Conservation (phyloP, 306 rosid genomes). For the Trifolium fragiferum region DNA sequence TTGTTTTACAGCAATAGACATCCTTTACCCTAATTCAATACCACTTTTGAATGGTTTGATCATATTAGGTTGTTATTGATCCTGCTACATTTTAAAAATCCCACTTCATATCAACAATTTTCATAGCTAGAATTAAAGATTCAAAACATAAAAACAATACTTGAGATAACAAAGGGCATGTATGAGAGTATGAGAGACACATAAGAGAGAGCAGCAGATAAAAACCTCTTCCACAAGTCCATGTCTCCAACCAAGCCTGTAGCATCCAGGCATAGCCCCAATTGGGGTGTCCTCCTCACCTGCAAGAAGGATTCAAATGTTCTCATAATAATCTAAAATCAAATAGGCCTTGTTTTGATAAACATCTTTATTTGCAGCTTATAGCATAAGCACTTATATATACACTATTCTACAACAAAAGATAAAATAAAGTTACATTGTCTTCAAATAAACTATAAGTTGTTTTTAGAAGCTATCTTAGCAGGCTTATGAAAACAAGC, state of each 20-base stretch:
- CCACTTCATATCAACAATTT: background rate
- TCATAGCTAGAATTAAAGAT: background rate
- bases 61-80: slow-evolving; percentile 7
- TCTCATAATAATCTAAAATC: slow-evolving; percentile 37
- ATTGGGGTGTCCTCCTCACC: slow-evolving; percentile 91
- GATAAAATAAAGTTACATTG: too few relatives aligned
- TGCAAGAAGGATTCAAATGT: slow-evolving; percentile 45
- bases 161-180: slow-evolving; percentile 16
- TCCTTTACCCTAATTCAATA: background rate
- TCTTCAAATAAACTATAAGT: too few relatives aligned
- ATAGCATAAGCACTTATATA: too few relatives aligned
- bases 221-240: slow-evolving; percentile 93
- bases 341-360: background rate
- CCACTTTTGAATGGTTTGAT: slow-evolving; percentile 16
- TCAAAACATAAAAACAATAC: background rate
- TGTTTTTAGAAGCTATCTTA: too few relatives aligned
- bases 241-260: slow-evolving; percentile 97
- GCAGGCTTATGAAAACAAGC: background rate
- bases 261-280: slow-evolving; percentile 99
- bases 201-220: slow-evolving; percentile 31
- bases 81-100: background rate
- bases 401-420: too few relatives aligned
- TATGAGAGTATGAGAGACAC: slow-evolving; percentile 5
- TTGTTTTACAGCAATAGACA: slow-evolving; percentile 16
- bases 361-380: too few relatives aligned